Base-by-base conservation (phyloP, 2,329 filamentous ascomycete species). In the Epichloe elymi region DNA sequence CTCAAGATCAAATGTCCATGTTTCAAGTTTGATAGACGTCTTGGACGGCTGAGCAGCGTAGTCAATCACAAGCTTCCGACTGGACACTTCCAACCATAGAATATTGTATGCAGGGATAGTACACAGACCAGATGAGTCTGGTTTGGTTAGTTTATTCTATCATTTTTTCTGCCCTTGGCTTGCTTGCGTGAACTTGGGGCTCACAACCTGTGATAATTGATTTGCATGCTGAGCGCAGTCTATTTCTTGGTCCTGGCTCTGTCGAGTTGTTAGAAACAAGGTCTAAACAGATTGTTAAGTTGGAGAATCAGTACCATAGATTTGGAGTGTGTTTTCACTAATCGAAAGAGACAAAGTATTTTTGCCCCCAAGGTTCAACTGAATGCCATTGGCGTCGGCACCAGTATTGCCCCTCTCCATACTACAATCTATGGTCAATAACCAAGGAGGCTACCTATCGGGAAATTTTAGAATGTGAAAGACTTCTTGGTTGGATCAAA, bases 101-200 rank as follows among this genome's bases (percentile, higher is more conserved):
- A 96, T 71, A 63, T 95, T 86, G 70, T 87, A 90, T 54, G 88
- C 83, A 2, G 86, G 82, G 33, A 96, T 84, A 5, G 60, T 60
- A 20, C 64, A 57, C 11, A 58, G 61, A 8, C 57, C 51, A 43
- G 52, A 46, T n/a, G 55, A 52, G 48, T 57, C 64, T 66, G 46
- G 33, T 39, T 17, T 4, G 15, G 20, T 49, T 35, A 43, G 40
- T 20, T 37, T 39, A 30, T 30, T 17, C 8, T 14, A 14, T 46
- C 23, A 17, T 14, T 38, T 10, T 11, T 35, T 17, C 14, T 23
- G 3, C 19, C 11, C 14, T 19, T 14, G 10, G 33, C 17, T 39
- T 19, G 20, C 14, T 37, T 37, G 33, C 33, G 44, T n/a, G 30
- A 11, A 11, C 20, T 40, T n/a, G 19, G n/a, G n/a, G 48, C 8